A percentile compares a stretch with the other conserved stretches of the same genome.
These are phyloP conservation scores for Beauveria scarabaeidicola DNA, from an alignment of 2,329 filamentous ascomycete species.

Conservation along the genomic window DNA sequence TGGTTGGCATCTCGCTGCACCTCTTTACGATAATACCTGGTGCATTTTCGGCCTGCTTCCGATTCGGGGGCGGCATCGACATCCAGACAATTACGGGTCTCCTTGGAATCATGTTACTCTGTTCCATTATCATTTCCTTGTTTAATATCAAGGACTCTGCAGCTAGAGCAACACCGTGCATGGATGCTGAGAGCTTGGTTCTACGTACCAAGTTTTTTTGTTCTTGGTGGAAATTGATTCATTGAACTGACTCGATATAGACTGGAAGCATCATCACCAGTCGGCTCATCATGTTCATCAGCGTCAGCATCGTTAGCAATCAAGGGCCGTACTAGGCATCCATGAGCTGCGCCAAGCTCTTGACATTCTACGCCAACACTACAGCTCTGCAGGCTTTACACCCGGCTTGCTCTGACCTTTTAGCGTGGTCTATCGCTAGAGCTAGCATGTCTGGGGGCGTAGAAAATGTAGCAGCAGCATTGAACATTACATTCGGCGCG, in stretches of 20 bases:
- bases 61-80: constrained; percentile 45
- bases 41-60: constrained; percentile 32
- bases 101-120: constrained; percentile 34
- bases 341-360: constrained; percentile 39
- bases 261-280: constrained; percentile 40
- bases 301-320: constrained; percentile 25
- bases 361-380: constrained; percentile 23
- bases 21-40: constrained; percentile 34
- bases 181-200: constrained; percentile 53
- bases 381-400: constrained; percentile 25
- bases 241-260: constrained; percentile 17
- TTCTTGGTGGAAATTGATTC: no score
- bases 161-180: constrained; percentile 52
- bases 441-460: constrained; percentile 23
- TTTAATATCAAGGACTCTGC: constrained; percentile 48
- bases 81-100: constrained; percentile 34
- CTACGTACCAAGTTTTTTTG: constrained; percentile 24
- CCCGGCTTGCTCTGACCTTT: constrained; percentile 33
- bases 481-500: constrained; percentile 41
- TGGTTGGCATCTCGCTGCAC: constrained; percentile 36
- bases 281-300: constrained; percentile 37
- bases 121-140: constrained; percentile 35
- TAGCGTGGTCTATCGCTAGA: constrained; percentile 20
- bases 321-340: constrained; percentile 21
- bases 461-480: constrained; percentile 27